Percentiles rank a stretch among this genome's conserved stretches.
Conservation (phyloP, 2,329 filamentous ascomycete species). For the Ascomycota sp. region DNA sequence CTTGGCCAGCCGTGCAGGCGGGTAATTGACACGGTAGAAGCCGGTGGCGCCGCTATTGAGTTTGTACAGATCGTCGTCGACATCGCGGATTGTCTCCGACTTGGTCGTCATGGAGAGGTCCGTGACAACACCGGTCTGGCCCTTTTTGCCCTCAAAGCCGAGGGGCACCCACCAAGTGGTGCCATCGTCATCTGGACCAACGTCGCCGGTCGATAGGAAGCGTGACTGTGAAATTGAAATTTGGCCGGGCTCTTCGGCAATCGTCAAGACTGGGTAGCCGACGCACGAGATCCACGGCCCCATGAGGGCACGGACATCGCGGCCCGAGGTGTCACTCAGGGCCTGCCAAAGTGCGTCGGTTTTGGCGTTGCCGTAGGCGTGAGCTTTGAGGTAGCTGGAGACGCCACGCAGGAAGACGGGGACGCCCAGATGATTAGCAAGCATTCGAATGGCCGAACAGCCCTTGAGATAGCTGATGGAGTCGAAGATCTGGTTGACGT, state of each 20-base stretch:
- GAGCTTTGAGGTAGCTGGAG: slow-evolving; percentile 65
- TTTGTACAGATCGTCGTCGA: slow-evolving; percentile 73
- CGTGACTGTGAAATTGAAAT: slow-evolving; percentile 67
- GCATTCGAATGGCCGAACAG: slow-evolving; percentile 88
- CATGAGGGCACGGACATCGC: slow-evolving; percentile 76
- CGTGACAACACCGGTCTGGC: slow-evolving; percentile 33
- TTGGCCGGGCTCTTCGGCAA: slow-evolving; percentile 63
- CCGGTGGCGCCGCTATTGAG: slow-evolving; percentile 76
- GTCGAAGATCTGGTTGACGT: slow-evolving; percentile 96
- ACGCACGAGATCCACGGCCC: slow-evolving; percentile 87
- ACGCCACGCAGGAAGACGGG: slow-evolving; percentile 82
- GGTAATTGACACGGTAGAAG: slow-evolving; percentile 83
- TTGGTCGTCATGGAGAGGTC: slow-evolving; percentile 51
- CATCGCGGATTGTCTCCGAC: slow-evolving; percentile 49
- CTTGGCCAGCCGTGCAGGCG: slow-evolving; percentile 58
- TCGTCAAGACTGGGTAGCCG: slow-evolving; percentile 73
- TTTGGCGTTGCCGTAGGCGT: slow-evolving; percentile 75
- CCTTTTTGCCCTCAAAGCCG: slow-evolving; percentile 53
- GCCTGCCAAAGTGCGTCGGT: slow-evolving; percentile 83
- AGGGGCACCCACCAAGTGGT: slow-evolving; percentile 94
- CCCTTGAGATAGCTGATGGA: slow-evolving; percentile 92
- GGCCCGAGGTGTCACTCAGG: slow-evolving; percentile 64
- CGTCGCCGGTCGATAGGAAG: slow-evolving; percentile 80
- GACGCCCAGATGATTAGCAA: slow-evolving; percentile 70
- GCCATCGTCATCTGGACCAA: slow-evolving; percentile 71